These are phyloP conservation scores for Picea abies DNA, from an alignment of 83 land plant genomes.

Conservation along the genomic window DNA sequence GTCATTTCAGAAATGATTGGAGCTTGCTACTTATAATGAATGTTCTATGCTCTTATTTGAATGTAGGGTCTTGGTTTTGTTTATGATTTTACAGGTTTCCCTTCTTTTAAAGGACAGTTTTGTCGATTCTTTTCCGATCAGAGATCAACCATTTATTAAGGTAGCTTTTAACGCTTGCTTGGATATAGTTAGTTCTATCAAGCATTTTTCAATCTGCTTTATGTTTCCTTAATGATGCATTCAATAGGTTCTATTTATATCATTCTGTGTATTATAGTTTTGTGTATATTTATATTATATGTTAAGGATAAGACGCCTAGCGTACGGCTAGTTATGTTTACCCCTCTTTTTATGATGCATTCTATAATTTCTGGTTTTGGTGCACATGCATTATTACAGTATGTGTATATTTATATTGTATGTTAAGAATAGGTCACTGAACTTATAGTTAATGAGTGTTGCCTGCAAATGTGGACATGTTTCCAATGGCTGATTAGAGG, in stretches of 20 bases:
- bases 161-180: conserved; percentile 23
- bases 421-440: neutral
- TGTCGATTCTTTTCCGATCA: conserved; percentile 67
- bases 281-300: no score
- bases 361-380: neutral
- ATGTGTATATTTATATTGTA: neutral
- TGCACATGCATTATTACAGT: neutral
- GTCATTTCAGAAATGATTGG: neutral
- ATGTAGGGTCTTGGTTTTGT: neutral
- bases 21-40: neutral
- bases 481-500: neutral
- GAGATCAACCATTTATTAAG: conserved; percentile 77
- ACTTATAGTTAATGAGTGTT: neutral
- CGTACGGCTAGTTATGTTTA: neutral
- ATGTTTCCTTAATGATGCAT: no score
- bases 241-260: no score
- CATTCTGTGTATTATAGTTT: no score
- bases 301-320: no score
- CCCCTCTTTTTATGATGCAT: no score
- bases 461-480: neutral
- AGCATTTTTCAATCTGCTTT: no score
- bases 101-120: conserved; percentile 82
- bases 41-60: neutral
- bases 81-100: conserved; percentile 57
- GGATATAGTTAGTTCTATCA: neutral